Percentiles rank a stretch among this genome's conserved stretches.
phyloP scores from a whole-genome alignment of 2,329 filamentous ascomycete species.

The Acrocalymma vagum region DNA sequence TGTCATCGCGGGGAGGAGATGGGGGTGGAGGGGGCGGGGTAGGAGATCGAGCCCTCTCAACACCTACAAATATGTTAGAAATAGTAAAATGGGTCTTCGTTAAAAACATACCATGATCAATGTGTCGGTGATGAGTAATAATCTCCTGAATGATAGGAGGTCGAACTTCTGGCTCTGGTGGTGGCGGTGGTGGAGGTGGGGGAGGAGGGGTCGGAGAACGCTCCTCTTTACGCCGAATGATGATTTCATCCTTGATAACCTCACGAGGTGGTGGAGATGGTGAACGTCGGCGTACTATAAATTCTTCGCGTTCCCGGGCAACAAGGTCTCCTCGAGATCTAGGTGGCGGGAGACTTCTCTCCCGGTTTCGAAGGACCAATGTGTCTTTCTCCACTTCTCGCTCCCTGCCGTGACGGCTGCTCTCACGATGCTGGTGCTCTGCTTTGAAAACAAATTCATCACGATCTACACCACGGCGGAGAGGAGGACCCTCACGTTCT shows the following conservation, averaged over 20 bases:
- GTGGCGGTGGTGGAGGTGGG: constrained; percentile 55
- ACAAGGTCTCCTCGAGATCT: constrained; percentile 45
- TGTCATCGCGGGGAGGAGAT: constrained; percentile 59
- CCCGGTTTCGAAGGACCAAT: constrained; percentile 42
- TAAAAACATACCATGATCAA: constrained; percentile 77
- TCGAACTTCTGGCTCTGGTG: constrained; percentile 72
- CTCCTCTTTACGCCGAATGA: constrained; percentile 56
- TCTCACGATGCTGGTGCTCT: constrained; percentile 41
- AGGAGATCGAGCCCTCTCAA: constrained; percentile 57
- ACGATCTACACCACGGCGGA: constrained; percentile 30
- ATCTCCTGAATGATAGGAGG: constrained; percentile 88
- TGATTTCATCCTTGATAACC: constrained; percentile 48
- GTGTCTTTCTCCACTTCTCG: constrained; percentile 45
- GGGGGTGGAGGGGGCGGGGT: constrained; percentile 60
- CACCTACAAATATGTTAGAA: constrained; percentile 39
- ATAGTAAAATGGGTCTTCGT: background rate
- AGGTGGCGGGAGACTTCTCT: constrained; percentile 47
- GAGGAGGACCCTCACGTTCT: constrained; percentile 37
- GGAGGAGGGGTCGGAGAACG: constrained; percentile 60
- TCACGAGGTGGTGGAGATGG: constrained; percentile 47
- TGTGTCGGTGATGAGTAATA: constrained; percentile 86
- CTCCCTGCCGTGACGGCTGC: constrained; percentile 43
- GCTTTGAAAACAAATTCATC: constrained; percentile 33
- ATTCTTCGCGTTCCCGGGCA: constrained; percentile 51
- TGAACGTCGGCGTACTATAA: constrained; percentile 49